These are phyloP conservation scores for Dactylellina leptospora DNA, from an alignment of 2,329 filamentous ascomycete species.

Conservation along the genomic window DNA sequence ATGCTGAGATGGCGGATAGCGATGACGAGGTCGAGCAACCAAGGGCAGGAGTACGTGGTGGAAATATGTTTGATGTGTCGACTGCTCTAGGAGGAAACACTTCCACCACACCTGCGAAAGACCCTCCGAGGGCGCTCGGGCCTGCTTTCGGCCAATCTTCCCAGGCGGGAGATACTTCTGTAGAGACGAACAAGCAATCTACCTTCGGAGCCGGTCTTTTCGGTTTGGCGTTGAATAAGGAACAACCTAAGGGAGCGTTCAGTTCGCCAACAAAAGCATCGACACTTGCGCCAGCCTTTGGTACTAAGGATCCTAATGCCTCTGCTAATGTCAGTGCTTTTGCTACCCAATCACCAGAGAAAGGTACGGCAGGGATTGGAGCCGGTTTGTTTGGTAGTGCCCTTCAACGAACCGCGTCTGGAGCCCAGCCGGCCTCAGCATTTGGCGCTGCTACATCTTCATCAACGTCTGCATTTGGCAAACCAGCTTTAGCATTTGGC, in stretches of 20 bases:
- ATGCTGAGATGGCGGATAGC: constrained; percentile 52
- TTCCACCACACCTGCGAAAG: constrained; percentile 29
- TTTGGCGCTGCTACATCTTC: constrained; percentile 1
- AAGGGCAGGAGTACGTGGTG: constrained; percentile 36
- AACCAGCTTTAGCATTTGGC: constrained; percentile 13
- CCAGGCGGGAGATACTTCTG: not conserved
- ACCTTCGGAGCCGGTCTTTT: constrained; percentile 48
- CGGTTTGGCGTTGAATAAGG: constrained; percentile 44
- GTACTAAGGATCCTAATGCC: constrained; percentile 25
- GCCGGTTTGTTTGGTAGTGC: constrained; percentile 46
- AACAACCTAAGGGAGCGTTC: constrained; percentile 41
- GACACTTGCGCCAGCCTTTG: constrained; percentile 42
- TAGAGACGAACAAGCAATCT: constrained; percentile 18
- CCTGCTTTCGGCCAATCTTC: constrained; percentile 39
- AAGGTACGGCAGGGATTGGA: constrained; percentile 17
- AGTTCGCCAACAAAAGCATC: constrained; percentile 21
- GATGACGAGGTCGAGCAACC: constrained; percentile 47
- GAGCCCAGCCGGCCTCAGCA: constrained; percentile 6
- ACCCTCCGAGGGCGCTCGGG: constrained; percentile 28
- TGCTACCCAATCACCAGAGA: constrained; percentile 29
- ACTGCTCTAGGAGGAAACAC: constrained; percentile 7
- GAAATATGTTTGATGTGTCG: constrained; percentile 47
- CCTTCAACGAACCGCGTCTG: constrained; percentile 35
- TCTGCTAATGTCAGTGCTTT: constrained; percentile 24
- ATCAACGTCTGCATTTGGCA: constrained; percentile 24